Evolutionary conservation across 169 alveolate genomes (phyloP).

Genomic region (Babesia ovata): DNA sequence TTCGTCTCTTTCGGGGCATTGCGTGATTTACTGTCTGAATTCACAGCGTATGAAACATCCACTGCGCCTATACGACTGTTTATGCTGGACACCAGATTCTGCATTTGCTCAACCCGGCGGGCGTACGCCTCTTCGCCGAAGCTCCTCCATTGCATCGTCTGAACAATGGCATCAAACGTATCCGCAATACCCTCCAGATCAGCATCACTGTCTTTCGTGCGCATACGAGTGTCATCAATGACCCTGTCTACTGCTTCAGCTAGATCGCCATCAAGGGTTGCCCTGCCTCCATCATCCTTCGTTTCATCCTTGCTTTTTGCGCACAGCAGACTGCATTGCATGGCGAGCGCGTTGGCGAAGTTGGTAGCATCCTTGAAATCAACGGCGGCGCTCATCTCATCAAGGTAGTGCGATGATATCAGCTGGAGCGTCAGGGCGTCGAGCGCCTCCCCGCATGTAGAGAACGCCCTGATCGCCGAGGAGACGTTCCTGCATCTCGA

Average conservation of each 20-base stretch:
- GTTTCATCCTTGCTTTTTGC: background rate
- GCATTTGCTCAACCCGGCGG: background rate
- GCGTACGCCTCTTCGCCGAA: background rate
- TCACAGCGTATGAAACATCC: background rate
- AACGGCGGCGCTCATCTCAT: background rate
- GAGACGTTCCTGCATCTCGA: conserved; percentile 22
- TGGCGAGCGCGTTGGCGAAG: conserved; percentile 24
- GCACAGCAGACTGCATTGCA: conserved; percentile 8
- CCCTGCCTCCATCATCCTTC: background rate
- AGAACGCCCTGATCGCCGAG: conserved; percentile 20
- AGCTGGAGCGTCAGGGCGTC: background rate
- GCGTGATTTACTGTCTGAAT: no score
- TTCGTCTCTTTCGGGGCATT: background rate
- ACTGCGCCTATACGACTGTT: conserved; percentile 2
- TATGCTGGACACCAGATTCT: background rate
- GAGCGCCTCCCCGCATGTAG: conserved; percentile 16
- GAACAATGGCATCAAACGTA: conserved; percentile 32
- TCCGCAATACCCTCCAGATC: conserved; percentile 61
- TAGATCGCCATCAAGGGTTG: background rate
- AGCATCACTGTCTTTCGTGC: background rate
- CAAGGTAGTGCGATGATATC: background rate
- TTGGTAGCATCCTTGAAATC: conserved; percentile 49
- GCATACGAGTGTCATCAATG: background rate
- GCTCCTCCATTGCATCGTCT: background rate
- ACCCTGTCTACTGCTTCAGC: background rate